These are phyloP conservation scores for Penicillium sp. DNA, from an alignment of 2,329 filamentous ascomycete species.

Conservation along the genomic window DNA sequence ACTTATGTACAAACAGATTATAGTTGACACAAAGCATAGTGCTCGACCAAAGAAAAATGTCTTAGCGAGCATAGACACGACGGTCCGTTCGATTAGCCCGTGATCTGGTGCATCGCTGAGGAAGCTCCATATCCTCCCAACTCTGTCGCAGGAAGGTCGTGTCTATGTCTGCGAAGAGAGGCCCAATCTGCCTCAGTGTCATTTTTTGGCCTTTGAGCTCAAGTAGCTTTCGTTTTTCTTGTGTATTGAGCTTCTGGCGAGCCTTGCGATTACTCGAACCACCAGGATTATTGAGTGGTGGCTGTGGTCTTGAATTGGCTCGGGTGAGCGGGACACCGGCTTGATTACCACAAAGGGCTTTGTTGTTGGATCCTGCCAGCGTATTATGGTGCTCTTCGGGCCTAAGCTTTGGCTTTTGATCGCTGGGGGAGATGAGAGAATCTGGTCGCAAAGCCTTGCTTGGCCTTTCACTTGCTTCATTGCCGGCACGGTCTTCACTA, in stretches of 20 bases:
- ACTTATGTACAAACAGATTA: not conserved
- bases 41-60: not conserved
- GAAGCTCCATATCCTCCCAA: constrained; percentile 12
- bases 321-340: constrained; percentile 4
- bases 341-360: not conserved
- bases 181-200: constrained; percentile 14
- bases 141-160: constrained; percentile 9
- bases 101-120: constrained; percentile 15
- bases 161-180: constrained; percentile 13
- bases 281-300: not conserved
- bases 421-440: not conserved
- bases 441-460: not conserved
- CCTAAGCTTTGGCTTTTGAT: not conserved
- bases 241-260: not conserved
- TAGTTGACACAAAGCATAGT: not conserved
- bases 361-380: not conserved
- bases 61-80: not conserved
- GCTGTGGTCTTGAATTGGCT: constrained; percentile 9
- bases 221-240: no score
- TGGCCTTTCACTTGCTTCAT: not conserved
- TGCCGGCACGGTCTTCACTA: not conserved
- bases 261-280: not conserved
- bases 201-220: not conserved
- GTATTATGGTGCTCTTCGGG: not conserved
- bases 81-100: not conserved